Evolutionary conservation across 441 rosid species (phyloP), one percentile per base, ranked within the genome.

Genomic region (Adansonia gregorii): DNA sequence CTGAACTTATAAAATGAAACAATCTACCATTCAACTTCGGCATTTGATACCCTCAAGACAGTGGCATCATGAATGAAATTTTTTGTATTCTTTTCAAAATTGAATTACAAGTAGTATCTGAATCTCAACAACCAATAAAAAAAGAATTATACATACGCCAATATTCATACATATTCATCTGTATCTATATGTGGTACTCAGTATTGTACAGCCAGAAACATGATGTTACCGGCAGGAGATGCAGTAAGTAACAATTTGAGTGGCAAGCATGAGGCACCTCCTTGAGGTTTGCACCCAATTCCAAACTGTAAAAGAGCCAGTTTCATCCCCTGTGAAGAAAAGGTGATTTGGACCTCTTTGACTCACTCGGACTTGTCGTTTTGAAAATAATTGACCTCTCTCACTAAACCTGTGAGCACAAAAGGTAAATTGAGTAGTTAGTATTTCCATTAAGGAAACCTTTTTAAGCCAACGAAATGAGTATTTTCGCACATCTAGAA

Each of bases 281-380:
- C 64, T 59, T 59, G 14, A 59, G 64, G 1, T 22, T 59, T 59
- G 64, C 15, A 59, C 2, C 76, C 67, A 65, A 24, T 59, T 85
- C 90, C 86, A 82, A 0, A 87, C 78, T 39, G 78, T 73, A 48
- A 82, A 17, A 14, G 48, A 76, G 4, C 90, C 88, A 10, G 24
- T 20, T 22, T 65, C 72, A 22, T 84, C 85, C 39, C 88, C 87
- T 10, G 78, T 84, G 68, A 85, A 85, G 41, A 85, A 71, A 9
- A 80, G 75, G 7, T 84, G 84, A n/a, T 51, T 63, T 7, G 82
- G 86, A 77, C 88, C 87, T 17, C 74, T 20, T 52, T 81, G 35
- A 35, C 76, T 63, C 7, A 75, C 43, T 56, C 74, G 54, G 17
- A 85, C 65, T 31, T 78, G 80, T 45, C 68, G 17, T 27, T 59